Evolutionary conservation across 345 rosid genomes (phyloP), one percentile per base, ranked within the genome.

Genomic region (Eucalyptus sp.): DNA sequence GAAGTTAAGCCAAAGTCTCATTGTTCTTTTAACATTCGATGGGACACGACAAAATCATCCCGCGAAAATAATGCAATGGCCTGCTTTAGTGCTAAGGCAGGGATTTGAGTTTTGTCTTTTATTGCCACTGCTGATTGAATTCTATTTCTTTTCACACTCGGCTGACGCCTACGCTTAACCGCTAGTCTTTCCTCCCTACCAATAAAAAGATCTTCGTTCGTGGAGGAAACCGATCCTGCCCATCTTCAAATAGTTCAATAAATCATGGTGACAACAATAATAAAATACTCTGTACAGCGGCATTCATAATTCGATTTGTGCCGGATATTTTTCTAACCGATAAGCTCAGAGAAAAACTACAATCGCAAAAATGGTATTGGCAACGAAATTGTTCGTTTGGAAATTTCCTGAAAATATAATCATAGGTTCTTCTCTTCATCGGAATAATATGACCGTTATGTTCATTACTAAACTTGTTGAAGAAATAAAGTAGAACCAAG

Each of bases 281-380:
- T 3, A 11, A 60, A 60, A 33, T 68, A 8, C 80, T 8, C 18
- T 68, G 2, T 31, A 20, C 58, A 4, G 58, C 2, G 10, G 58
- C 58, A 52, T 52, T 52, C 20, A 52, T 2, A 52, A 52, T 33
- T 68, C 2, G 80, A 15, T 10, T 33, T 2, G 2, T 5, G 80
- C 0, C 2, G 7, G 44, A 68, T 4, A 18, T 33, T 33, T 16
- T 5, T 18, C 5, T 14, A 14, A 56, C 24, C 24, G 5, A 24
- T 9, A 4, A 22, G 29, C 13, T 11, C 11, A 56, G 10, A 44
- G 29, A 56, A 9, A 56, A 56, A 56, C 27, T 10, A 56, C 24
- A 54, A 22, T 54, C 8, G 27, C 2, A 54, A 54, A 22, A 22
- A 54, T 54, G 25, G 60, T 20, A 54, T 20, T 10, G 27, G 10